A percentile compares a stretch with the other conserved stretches of the same genome.
These are phyloP conservation scores for Hemileia vastatrix DNA, from an alignment of 1,284 basidiomycete genomes.

Conservation along the genomic window DNA sequence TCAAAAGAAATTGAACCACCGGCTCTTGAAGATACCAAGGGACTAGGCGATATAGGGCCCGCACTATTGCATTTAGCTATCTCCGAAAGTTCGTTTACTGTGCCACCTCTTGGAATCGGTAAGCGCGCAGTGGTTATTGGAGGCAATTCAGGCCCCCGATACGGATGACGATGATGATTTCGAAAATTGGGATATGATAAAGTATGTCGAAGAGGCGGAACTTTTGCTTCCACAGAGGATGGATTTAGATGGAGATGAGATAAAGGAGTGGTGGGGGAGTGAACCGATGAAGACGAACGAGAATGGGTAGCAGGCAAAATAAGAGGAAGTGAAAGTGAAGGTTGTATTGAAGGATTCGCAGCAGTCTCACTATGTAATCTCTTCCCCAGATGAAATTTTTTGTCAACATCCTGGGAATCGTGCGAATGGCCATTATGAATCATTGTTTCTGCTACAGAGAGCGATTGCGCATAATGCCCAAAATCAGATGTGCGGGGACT, in stretches of 20 bases:
- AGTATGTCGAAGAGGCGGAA: conserved; percentile 16
- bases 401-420: too few species aligned
- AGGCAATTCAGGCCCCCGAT: neutral
- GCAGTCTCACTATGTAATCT: too few species aligned
- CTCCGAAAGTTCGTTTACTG: too few species aligned
- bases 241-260: conserved; percentile 2
- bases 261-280: conserved; percentile 10
- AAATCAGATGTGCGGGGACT: too few species aligned
- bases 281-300: conserved; percentile 10
- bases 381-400: too few species aligned
- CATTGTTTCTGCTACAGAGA: too few species aligned
- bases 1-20: conserved; percentile 7
- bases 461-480: too few species aligned
- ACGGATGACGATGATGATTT: neutral
- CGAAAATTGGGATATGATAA: conserved; percentile 4
- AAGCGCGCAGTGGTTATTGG: conserved; percentile 3
- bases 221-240: conserved; percentile 3
- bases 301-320: conserved; percentile 5
- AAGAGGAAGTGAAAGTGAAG: neutral
- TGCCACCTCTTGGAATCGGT: neutral
- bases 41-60: neutral
- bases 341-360: neutral
- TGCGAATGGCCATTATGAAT: too few species aligned
- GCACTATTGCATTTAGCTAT: too few species aligned
- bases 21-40: conserved; percentile 6